Evolutionary conservation across 768 basidiomycete species (phyloP).

Genomic region (Suillus discolor): DNA sequence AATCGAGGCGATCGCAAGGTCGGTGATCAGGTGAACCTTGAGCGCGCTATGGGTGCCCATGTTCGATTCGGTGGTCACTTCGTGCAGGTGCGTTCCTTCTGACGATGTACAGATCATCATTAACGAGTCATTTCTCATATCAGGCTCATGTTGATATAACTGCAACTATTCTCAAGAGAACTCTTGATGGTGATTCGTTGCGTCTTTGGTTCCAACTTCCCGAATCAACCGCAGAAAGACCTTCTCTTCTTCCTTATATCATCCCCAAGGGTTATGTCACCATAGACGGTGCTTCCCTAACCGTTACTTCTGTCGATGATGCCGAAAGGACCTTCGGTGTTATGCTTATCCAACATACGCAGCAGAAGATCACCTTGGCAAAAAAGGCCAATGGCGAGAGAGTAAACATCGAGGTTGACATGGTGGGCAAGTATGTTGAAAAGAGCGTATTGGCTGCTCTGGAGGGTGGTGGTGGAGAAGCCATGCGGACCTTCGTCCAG

Average conservation of each 20-base stretch:
- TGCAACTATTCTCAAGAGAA: constrained; percentile 67
- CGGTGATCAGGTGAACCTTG: constrained; percentile 86
- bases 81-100: constrained; percentile 71
- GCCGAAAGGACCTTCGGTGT: constrained; percentile 68
- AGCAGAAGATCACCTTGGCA: constrained; percentile 80
- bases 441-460: constrained; percentile 78
- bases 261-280: constrained; percentile 95
- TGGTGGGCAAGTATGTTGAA: constrained; percentile 90
- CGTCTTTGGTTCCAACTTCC: constrained; percentile 80
- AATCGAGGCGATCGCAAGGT: constrained; percentile 64
- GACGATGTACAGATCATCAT: not conserved
- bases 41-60: constrained; percentile 93
- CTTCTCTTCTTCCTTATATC: constrained; percentile 76
- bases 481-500: constrained; percentile 53
- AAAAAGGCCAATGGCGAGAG: constrained; percentile 74
- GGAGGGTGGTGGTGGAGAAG: constrained; percentile 52
- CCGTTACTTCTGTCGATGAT: constrained; percentile 80
- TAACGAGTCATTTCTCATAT: constrained; percentile 1
- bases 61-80: constrained; percentile 96
- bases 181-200: constrained; percentile 84
- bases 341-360: constrained; percentile 96
- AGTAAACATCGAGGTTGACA: constrained; percentile 96
- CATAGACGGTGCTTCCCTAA: constrained; percentile 93
- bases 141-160: constrained; percentile 95
- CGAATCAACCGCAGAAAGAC: constrained; percentile 54